Conservation (phyloP, 2,329 filamentous ascomycete species). For the Claviceps fusiformis region DNA sequence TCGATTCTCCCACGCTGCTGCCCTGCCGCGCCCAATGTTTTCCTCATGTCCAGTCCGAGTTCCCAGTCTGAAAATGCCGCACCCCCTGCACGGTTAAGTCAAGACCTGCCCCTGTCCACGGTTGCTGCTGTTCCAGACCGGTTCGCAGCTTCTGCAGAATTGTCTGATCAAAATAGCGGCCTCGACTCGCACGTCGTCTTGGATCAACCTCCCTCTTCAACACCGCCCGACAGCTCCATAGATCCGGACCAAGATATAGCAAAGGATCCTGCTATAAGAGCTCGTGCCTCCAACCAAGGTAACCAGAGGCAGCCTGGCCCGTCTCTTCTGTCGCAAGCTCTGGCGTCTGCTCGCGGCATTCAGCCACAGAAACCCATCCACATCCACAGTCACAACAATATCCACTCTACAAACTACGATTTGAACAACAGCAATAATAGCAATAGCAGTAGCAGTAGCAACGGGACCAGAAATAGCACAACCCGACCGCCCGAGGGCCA, state of each 20-base stretch:
- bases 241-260: constrained; percentile 1
- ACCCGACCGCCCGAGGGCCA: not conserved
- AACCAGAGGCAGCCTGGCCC: constrained; percentile 27
- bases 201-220: not conserved
- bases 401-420: not conserved
- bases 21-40: constrained; percentile 35
- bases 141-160: constrained; percentile 4
- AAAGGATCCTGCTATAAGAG: constrained; percentile 31
- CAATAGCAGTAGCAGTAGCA: not conserved
- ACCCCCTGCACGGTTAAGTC: constrained; percentile 31
- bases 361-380: constrained; percentile 7
- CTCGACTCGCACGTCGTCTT: constrained; percentile 1
- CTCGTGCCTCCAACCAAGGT: constrained; percentile 26
- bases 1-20: constrained; percentile 12
- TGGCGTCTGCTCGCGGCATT: constrained; percentile 45
- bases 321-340: constrained; percentile 42
- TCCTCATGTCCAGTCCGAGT: constrained; percentile 43
- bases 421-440: not conserved
- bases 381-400: not conserved
- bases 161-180: constrained; percentile 7
- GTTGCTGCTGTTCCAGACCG: constrained; percentile 4
- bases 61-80: constrained; percentile 41
- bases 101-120: not conserved
- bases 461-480: not conserved
- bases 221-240: constrained; percentile 1